Percentiles rank a stretch among this genome's conserved stretches.
phyloP scores from a whole-genome alignment of 352 stramenopile species.

The Phytophthora pistaciae region DNA sequence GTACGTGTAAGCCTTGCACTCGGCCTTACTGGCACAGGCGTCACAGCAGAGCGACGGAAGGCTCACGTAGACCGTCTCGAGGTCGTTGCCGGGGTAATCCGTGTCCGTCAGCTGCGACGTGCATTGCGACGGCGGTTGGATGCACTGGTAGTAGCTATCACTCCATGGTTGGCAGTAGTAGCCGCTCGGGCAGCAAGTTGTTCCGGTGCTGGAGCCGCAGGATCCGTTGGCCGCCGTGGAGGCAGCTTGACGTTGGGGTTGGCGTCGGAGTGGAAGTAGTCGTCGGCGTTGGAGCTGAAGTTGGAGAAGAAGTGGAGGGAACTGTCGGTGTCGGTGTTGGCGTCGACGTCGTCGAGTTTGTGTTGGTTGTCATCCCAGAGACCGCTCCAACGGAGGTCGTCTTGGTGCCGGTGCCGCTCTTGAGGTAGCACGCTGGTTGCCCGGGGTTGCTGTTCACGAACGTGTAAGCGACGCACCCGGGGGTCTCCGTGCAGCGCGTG shows the following conservation, averaged over 20 bases:
- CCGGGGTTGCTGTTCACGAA: conserved; percentile 40
- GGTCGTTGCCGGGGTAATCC: conserved; percentile 54
- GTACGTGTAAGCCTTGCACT: conserved; percentile 58
- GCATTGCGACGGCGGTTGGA: conserved; percentile 37
- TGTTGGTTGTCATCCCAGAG: conserved; percentile 28
- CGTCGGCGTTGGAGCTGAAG: conserved; percentile 1
- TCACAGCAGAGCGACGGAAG: conserved; percentile 51
- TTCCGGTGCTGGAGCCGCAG: conserved; percentile 34
- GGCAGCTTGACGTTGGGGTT: conserved; percentile 32
- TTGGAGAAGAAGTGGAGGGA: conserved; percentile 3
- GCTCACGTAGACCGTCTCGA: conserved; percentile 50
- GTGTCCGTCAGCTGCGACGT: conserved; percentile 33
- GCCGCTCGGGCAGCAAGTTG: conserved; percentile 34
- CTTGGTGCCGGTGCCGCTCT: conserved; percentile 28
- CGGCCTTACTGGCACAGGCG: conserved; percentile 36
- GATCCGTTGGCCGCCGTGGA: conserved; percentile 20
- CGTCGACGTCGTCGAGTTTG: conserved; percentile 16
- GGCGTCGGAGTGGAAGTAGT: conserved; percentile 2
- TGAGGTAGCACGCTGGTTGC: conserved; percentile 38
- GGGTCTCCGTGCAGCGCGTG: conserved; percentile 15
- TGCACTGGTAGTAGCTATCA: conserved; percentile 46
- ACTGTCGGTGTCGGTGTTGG: neutral
- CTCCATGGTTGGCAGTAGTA: conserved; percentile 59
- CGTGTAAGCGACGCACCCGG: conserved; percentile 32
- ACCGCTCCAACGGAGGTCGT: conserved; percentile 30